phyloP scores from a whole-genome alignment of 148 eudicot species.

The Pouteria glomerata region DNA sequence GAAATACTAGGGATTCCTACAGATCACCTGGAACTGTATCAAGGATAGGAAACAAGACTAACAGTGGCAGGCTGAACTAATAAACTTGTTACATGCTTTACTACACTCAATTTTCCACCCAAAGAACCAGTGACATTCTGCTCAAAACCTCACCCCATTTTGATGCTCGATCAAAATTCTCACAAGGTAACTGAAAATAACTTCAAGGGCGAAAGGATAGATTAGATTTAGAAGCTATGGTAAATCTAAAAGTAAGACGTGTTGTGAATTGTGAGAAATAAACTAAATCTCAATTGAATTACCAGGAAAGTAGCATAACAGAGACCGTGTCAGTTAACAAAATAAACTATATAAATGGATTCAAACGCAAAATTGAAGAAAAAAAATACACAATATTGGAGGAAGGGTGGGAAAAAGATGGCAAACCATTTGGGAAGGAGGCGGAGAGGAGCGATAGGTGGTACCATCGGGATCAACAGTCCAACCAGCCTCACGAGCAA shows the following conservation, averaged over 20 bases:
- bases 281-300: too few relatives aligned
- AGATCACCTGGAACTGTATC: background rate
- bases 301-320: background rate
- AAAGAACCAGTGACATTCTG: background rate
- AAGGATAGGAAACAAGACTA: too few relatives aligned
- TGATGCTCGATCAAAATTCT: background rate
- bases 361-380: background rate
- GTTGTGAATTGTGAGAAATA: background rate
- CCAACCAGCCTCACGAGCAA: constrained; percentile 75
- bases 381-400: background rate
- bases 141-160: background rate
- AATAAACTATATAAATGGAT: background rate
- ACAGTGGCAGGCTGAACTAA: too few relatives aligned
- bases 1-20: background rate
- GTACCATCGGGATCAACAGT: constrained; percentile 57
- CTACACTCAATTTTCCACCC: background rate
- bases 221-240: background rate
- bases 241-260: background rate
- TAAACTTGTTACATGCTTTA: too few relatives aligned
- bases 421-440: constrained; percentile 27
- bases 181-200: background rate
- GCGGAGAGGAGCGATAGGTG: constrained; percentile 42
- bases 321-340: too few relatives aligned
- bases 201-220: background rate
- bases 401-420: background rate